phyloP scores from a whole-genome alignment of 179 eudicot species.

The Corrigiola litoralis region DNA sequence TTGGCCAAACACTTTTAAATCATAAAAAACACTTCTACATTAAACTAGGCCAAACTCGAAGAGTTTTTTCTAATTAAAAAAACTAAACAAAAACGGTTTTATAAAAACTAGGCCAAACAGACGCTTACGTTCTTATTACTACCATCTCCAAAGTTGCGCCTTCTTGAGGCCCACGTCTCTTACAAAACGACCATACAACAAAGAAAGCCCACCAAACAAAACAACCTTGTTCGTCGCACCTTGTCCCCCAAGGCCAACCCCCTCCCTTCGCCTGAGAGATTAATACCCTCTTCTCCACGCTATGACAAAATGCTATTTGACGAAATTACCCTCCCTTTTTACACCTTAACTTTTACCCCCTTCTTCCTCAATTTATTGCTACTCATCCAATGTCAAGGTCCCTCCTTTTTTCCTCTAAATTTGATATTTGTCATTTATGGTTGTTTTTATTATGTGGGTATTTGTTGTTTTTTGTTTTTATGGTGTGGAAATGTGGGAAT shows the following conservation, averaged over 20 bases:
- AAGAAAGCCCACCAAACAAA: background rate
- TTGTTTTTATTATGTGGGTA: background rate
- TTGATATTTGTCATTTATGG: background rate
- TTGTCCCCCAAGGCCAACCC: background rate
- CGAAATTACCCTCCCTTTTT: background rate
- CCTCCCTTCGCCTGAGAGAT: background rate
- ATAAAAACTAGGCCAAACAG: too few species aligned
- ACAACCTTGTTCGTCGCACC: too few species aligned
- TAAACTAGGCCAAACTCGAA: too few species aligned
- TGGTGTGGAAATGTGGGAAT: background rate
- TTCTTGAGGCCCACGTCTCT: background rate
- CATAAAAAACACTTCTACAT: too few species aligned
- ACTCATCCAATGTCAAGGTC: constrained; percentile 31
- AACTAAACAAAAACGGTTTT: too few species aligned
- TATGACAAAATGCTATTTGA: constrained; percentile 16
- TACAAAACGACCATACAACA: constrained; percentile 7
- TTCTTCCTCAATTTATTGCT: constrained; percentile 2
- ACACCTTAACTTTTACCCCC: background rate
- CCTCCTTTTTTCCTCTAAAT: background rate
- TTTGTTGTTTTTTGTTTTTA: background rate
- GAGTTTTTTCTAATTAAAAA: too few species aligned
- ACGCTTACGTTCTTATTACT: background rate
- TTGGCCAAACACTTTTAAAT: too few species aligned
- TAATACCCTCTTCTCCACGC: background rate
- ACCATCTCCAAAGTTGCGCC: background rate